Base-by-base conservation (phyloP, 345 rosid species). In the Heritiera fomes region DNA sequence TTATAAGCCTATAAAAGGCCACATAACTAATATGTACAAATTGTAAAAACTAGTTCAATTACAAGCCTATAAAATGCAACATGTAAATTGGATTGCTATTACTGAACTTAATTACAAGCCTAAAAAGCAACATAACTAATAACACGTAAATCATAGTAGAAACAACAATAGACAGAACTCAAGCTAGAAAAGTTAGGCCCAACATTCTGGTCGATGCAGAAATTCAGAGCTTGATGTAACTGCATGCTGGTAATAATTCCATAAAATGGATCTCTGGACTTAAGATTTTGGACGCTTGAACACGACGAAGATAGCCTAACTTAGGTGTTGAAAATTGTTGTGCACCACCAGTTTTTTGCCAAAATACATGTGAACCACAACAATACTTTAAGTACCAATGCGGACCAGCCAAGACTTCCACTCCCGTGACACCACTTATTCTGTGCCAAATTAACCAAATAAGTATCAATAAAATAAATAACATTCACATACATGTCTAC, bases 181-280 rank as follows among this genome's bases (percentile, higher is more conserved):
- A 0, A 23, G 28, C 28, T 23, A 23, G 0, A 23, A 23, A 23
- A 23, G 28, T 0, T 23, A 23, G 28, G 28, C 28, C 28, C 28
- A 23, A 0, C 28, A 23, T 23, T 23, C 28, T 23, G 28, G 28
- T 23, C 28, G 28, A 23, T 23, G 23, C 20, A 81, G 76, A 82
- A 75, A 46, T 91, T 83, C 84, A 91, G 92, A 91, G 82, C 95
- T 91, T 45, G 92, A 91, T 47, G 91, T 82, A 83, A 91, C 95
- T 73, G 93, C 95, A 85, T 91, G 89, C 88, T 90, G 93, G 82
- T 91, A 91, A 85, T 91, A 90, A 82, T 83, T 91, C 95, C 91
- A 89, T 45, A 93, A 91, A 61, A 77, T 56, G 7, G 93, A 89
- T 81, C 95, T 85, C 70, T 46, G 80, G 70, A 88, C 86, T 79